Base-by-base conservation (phyloP, 78 protist genomes). In the Chrysochromulina parva region DNA sequence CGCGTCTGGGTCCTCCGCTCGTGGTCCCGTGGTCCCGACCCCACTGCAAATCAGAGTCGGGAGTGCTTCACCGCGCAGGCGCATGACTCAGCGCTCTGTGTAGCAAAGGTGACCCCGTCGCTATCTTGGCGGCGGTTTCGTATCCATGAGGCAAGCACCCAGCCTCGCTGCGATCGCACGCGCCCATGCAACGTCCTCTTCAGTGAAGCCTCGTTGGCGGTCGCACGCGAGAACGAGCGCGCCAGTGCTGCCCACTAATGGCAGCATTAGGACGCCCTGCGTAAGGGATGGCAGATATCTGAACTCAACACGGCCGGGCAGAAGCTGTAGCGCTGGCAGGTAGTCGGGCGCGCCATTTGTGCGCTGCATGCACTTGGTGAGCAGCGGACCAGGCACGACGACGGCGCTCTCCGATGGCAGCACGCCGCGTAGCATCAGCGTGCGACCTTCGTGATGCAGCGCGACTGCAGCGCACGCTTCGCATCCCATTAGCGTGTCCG, bases 281-380 rank as follows among this genome's bases (percentile, higher is more conserved):
- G 55, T 48, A 2, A 1, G 24, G 7, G 38, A 22, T 3, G 82
- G 82, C 14, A 74, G 48, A 13, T 74, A 74, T 11, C 26, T 13
- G 82, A 74, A 74, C 55, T 74, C 82, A 13, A 74, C 55, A 2
- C 82, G 53, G n/a, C 82, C 82, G 5, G 82, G 82, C 3, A 74
- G 82, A 19, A 74, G 82, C 82, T 74, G 82, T 9, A 74, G 55
- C 24, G 82, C 53, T 1, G 82, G 82, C 26, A 74, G 55, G 55
- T 74, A 74, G 57, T 74, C 82, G 4, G 82, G 82, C 55, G 82
- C 82, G 6, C 82, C 82, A 11, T 22, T 48, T 17, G 53, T 48
- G 10, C 55, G 38, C 24, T 4, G 28, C 50, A n/a, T n/a, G 55
- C 82, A 74, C 55, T 74, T 74, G 24, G 11, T 9, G 57, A 74